phyloP scores from a whole-genome alignment of 164 flowering plant species.

The Cinnamomum micranthum region DNA sequence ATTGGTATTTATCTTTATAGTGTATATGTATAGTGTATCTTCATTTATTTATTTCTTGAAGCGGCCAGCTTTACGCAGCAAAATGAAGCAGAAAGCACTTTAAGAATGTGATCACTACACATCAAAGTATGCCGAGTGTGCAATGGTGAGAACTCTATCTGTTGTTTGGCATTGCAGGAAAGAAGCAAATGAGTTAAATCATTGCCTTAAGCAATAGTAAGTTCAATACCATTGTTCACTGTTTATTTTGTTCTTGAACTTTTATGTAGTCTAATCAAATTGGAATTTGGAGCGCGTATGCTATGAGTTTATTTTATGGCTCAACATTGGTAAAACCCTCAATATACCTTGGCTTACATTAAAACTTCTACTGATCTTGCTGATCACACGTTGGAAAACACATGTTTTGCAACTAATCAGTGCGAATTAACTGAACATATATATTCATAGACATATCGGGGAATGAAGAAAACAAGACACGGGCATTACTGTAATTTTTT shows the following conservation, averaged over 20 bases:
- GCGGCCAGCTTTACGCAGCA: constrained; percentile 83
- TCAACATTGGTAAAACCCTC: not conserved
- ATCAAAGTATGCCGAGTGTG: constrained; percentile 79
- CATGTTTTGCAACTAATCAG: not conserved
- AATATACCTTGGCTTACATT: not conserved
- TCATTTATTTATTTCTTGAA: not conserved
- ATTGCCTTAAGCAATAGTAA: constrained; percentile 85
- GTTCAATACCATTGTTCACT: constrained; percentile 16
- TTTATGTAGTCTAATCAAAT: not conserved
- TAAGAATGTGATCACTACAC: constrained; percentile 65
- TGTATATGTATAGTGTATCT: not conserved
- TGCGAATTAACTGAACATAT: not conserved
- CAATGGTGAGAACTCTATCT: constrained; percentile 70
- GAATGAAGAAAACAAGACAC: not conserved
- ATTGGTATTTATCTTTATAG: not conserved
- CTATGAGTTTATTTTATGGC: not conserved
- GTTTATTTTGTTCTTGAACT: not conserved
- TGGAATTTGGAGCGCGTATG: not conserved
- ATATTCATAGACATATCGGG: not conserved
- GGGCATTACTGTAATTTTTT: no score
- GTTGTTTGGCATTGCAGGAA: constrained; percentile 78
- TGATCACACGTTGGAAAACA: not conserved
- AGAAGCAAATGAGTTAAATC: constrained; percentile 74
- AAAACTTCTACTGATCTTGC: not conserved
- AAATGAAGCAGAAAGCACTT: constrained; percentile 91